Percentiles rank a stretch among this genome's conserved stretches.
Conservation (phyloP, 345 rosid species). For the Pelargonium nanum region DNA sequence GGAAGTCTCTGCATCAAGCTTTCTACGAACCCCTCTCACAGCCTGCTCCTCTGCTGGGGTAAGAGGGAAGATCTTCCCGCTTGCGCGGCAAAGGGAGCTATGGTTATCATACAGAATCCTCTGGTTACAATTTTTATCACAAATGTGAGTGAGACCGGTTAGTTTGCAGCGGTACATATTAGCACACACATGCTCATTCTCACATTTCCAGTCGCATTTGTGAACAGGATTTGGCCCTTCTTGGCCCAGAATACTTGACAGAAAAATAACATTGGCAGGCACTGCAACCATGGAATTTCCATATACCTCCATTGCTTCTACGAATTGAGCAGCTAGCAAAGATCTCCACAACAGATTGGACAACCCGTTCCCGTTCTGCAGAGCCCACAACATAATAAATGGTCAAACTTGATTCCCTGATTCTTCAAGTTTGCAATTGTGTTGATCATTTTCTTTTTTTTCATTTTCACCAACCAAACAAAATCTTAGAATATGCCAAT, state of each 20-base stretch:
- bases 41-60: slow-evolving; percentile 76
- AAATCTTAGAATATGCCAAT: too few species aligned
- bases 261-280: slow-evolving; percentile 75
- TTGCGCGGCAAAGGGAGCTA: slow-evolving; percentile 82
- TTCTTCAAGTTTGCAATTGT: slow-evolving; percentile 1
- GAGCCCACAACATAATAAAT: slow-evolving; percentile 17
- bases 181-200: slow-evolving; percentile 76
- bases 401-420: slow-evolving; percentile 5
- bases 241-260: slow-evolving; percentile 81
- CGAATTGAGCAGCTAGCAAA: slow-evolving; percentile 1
- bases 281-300: slow-evolving; percentile 54
- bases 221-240: slow-evolving; percentile 60
- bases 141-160: slow-evolving; percentile 87
- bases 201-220: slow-evolving; percentile 91
- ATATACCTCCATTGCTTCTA: slow-evolving; percentile 63
- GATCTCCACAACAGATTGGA: background rate
- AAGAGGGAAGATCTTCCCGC: slow-evolving; percentile 71
- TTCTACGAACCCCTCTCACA: slow-evolving; percentile 89
- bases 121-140: slow-evolving; percentile 99
- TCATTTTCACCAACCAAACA: background rate
- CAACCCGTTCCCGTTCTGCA: slow-evolving; percentile 19
- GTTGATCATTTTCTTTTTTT: background rate
- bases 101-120: slow-evolving; percentile 93
- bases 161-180: slow-evolving; percentile 91
- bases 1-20: slow-evolving; percentile 68